Evolutionary conservation across 1,284 basidiomycete species (phyloP), one percentile per base, ranked within the genome.

Genomic region (Thecaphora frezii): DNA sequence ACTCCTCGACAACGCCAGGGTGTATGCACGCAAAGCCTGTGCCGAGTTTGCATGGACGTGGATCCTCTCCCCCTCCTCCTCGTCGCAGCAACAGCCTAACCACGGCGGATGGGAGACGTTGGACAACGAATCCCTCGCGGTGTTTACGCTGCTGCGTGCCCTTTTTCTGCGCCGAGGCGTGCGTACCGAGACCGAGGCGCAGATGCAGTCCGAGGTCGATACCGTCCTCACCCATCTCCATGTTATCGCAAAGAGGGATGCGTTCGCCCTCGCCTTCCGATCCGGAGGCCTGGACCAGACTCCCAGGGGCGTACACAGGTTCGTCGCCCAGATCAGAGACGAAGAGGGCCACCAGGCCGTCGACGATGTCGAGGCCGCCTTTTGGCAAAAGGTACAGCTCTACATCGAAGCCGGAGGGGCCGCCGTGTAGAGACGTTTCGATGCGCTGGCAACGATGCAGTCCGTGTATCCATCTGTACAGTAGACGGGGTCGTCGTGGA

Each of bases 11-110:
- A 70, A 69, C 24, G 63, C 63, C 3, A 45, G 69, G n/a, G 40
- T 68, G 4, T 72, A 68, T 38, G 61, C 60, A 5, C 52, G 69
- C 18, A 71, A 69, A 44, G 68, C 58, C 2, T 47, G 68, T 25
- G 54, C 48, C 24, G 69, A 72, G 52, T 58, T 68, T n/a, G 69
- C 68, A 12, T 53, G 70, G 2, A 53, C 50, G 8, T 58, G 51
- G 54, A n/a, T 70, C 22, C 51, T 72, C 26, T 44, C 48, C 54
- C 0, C 46, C n/a, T 22, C 12, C 44, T 12, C 26, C 19, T 30
- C 39, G 13, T 22, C 28, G 14, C 5, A 49, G 1, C 54, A 54
- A 23, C 58, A 58, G 2, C 54, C 63, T 16, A 18, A 9, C 28
- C 46, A 37, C 16, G 66, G 66, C 2, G 66, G 66, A 9, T 69